Evolutionary conservation across 2,329 filamentous ascomycete genomes (phyloP).

Genomic region (Cladosporium sp.): DNA sequence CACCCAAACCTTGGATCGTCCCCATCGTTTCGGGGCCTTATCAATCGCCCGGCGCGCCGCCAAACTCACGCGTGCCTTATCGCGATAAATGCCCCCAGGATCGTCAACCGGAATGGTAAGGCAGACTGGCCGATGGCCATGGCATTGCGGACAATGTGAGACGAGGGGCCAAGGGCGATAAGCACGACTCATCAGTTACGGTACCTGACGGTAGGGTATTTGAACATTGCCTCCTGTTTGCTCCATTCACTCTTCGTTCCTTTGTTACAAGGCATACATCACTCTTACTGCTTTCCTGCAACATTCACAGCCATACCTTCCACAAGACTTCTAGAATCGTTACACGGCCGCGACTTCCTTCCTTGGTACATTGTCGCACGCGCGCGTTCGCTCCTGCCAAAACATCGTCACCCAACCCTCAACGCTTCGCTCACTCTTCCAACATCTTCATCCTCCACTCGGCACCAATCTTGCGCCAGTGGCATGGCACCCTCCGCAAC

Average conservation of each 20-base stretch:
- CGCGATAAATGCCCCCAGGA: conserved; percentile 1
- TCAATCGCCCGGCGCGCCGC: conserved; percentile 11
- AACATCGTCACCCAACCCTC: neutral
- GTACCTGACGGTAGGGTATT: neutral
- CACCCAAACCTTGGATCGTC: neutral
- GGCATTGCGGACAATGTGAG: conserved; percentile 1
- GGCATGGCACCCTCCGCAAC: conserved; percentile 36
- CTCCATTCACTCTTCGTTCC: conserved; percentile 2
- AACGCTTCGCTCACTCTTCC: neutral
- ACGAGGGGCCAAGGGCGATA: neutral
- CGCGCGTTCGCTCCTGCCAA: neutral
- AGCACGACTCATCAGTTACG: neutral
- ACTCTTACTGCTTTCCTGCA: neutral
- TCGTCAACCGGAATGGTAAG: conserved; percentile 15
- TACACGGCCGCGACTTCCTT: neutral
- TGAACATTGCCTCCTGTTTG: neutral
- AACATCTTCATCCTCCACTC: neutral
- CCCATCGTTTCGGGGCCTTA: neutral
- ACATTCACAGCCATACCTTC: neutral
- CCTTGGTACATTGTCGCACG: conserved; percentile 1
- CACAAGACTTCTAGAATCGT: conserved; percentile 6
- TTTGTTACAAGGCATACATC: neutral
- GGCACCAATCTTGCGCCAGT: neutral
- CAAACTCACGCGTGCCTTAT: conserved; percentile 14
- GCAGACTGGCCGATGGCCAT: neutral